These are phyloP conservation scores for Aaosphaeria pasadenensis DNA, from an alignment of 2,329 filamentous ascomycete species.

Conservation along the genomic window DNA sequence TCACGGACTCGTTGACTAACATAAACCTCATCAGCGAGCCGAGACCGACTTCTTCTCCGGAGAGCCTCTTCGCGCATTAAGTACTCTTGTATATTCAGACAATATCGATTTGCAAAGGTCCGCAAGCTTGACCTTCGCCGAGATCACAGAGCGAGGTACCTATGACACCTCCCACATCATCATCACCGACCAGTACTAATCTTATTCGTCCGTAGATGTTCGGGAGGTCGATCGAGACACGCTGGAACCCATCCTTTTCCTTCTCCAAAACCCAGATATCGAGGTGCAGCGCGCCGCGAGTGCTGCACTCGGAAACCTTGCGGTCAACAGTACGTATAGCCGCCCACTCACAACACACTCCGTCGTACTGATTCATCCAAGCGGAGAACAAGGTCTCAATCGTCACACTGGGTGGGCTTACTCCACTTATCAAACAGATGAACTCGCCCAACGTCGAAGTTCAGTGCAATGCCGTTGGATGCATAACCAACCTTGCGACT, in stretches of 20 bases:
- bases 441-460: constrained; percentile 97
- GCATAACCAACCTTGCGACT: constrained; percentile 96
- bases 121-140: constrained; percentile 95
- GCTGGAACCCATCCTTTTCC: constrained; percentile 90
- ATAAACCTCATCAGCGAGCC: constrained; percentile 61
- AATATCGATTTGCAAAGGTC: constrained; percentile 98
- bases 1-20: constrained; percentile 27
- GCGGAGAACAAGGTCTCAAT: constrained; percentile 98
- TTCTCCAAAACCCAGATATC: constrained; percentile 92
- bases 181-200: constrained; percentile 12
- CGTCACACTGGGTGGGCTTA: constrained; percentile 84
- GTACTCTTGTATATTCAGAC: constrained; percentile 95
- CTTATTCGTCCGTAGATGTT: constrained; percentile 64
- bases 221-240: constrained; percentile 93
- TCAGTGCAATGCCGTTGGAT: constrained; percentile 97
- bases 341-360: constrained; percentile 1
- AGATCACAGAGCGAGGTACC: constrained; percentile 95
- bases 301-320: constrained; percentile 90
- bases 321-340: constrained; percentile 76
- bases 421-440: constrained; percentile 95
- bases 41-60: constrained; percentile 99
- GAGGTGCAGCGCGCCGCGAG: constrained; percentile 97
- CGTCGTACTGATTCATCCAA: constrained; percentile 50
- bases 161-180: background rate
- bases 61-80: constrained; percentile 88